phyloP scores from a whole-genome alignment of 495 filamentous ascomycete species.

The Penicillium samsonianum region DNA sequence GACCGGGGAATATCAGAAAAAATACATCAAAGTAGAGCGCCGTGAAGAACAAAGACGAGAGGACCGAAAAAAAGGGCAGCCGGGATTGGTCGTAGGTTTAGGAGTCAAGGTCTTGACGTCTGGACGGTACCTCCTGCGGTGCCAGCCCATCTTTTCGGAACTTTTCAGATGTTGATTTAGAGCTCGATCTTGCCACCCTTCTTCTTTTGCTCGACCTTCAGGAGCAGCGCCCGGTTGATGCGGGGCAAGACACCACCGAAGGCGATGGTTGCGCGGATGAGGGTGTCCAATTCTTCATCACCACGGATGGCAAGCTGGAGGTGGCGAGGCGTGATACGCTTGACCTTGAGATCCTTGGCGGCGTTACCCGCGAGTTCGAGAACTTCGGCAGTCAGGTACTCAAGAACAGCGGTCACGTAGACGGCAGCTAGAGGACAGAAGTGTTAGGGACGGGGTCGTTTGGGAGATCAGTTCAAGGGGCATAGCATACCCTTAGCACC shows the following conservation, averaged over 20 bases:
- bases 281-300: slow-evolving; percentile 95
- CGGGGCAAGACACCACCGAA: slow-evolving; percentile 98
- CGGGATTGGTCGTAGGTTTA: slow-evolving; percentile 7
- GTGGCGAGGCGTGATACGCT: slow-evolving; percentile 98
- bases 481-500: slow-evolving; percentile 75
- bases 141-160: slow-evolving; percentile 9
- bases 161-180: slow-evolving; percentile 27
- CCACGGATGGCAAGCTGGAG: slow-evolving; percentile 97
- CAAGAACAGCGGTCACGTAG: slow-evolving; percentile 96
- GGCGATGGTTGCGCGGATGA: slow-evolving; percentile 96
- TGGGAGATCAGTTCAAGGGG: not conserved
- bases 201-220: slow-evolving; percentile 99
- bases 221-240: slow-evolving; percentile 94
- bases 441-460: slow-evolving; percentile 8
- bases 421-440: slow-evolving; percentile 66
- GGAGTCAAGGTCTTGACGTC: slow-evolving; percentile 4
- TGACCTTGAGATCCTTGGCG: slow-evolving; percentile 99
- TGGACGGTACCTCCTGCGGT: slow-evolving; percentile 3
- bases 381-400: slow-evolving; percentile 98
- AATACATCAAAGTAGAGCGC: slow-evolving; percentile 34
- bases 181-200: slow-evolving; percentile 66
- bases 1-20: slow-evolving; percentile 34
- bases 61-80: slow-evolving; percentile 13
- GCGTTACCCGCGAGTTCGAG: slow-evolving; percentile 97
- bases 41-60: slow-evolving; percentile 28